Conservation (phyloP, 495 filamentous ascomycete species). For the Usnea hakonensis region DNA sequence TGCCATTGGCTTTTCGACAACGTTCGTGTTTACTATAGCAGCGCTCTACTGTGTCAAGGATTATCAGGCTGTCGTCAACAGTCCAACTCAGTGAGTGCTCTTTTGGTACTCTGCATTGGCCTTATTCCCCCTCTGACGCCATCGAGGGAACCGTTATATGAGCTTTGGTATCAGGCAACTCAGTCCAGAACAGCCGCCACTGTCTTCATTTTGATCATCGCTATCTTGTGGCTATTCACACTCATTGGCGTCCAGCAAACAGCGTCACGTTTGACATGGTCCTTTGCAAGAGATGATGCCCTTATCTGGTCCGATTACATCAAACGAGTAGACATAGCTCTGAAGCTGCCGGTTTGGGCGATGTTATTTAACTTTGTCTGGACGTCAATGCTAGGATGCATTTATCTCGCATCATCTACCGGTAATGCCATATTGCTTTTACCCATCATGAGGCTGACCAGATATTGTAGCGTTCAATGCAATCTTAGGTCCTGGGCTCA, state of each 20-base stretch:
- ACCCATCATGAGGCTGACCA: background rate
- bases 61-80: constrained; percentile 22
- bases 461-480: constrained; percentile 14
- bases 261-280: constrained; percentile 39
- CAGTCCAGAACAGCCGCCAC: constrained; percentile 29
- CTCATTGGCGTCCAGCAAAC: constrained; percentile 35
- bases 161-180: constrained; percentile 31
- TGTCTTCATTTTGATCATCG: constrained; percentile 29
- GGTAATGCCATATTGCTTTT: constrained; percentile 15
- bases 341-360: constrained; percentile 26
- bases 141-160: constrained; percentile 16
- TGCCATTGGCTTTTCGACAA: constrained; percentile 30
- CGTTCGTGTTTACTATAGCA: constrained; percentile 30
- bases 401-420: constrained; percentile 29
- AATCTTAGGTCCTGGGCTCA: constrained; percentile 2
- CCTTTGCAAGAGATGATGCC: constrained; percentile 37
- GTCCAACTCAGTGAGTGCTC: constrained; percentile 28
- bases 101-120: no score
- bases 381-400: constrained; percentile 27
- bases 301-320: constrained; percentile 26
- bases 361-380: constrained; percentile 25
- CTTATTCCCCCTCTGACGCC: no score
- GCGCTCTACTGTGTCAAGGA: constrained; percentile 30
- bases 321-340: constrained; percentile 16
- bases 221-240: constrained; percentile 29